These are phyloP conservation scores for Rhizophora apiculata DNA, from an alignment of 345 rosid genomes.

Conservation along the genomic window DNA sequence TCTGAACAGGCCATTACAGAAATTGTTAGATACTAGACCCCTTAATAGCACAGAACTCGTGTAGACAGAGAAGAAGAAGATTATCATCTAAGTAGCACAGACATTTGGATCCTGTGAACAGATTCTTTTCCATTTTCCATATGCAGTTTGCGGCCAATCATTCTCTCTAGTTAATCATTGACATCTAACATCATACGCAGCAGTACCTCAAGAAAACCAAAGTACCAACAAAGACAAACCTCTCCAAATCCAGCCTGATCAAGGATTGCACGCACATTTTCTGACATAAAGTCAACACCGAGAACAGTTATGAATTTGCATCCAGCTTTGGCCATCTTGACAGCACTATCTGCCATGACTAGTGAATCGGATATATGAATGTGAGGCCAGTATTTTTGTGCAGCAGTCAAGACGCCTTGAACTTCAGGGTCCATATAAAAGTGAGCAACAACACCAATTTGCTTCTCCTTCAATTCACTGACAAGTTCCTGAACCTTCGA, in stretches of 20 bases:
- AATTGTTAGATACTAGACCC: not conserved
- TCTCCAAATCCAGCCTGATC: conserved; percentile 88
- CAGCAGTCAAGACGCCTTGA: conserved; percentile 92
- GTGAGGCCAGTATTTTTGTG: conserved; percentile 90
- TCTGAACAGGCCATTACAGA: not conserved
- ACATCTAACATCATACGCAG: not conserved
- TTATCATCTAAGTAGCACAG: too few relatives aligned
- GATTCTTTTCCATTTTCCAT: too few relatives aligned
- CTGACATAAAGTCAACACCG: conserved; percentile 99
- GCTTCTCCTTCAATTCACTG: conserved; percentile 65
- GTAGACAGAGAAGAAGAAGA: too few relatives aligned
- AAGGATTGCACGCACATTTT: conserved; percentile 89
- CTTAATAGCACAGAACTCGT: too few relatives aligned
- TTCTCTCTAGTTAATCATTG: too few relatives aligned
- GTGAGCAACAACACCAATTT: conserved; percentile 89
- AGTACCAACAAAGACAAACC: conserved; percentile 33
- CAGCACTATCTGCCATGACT: conserved; percentile 97
- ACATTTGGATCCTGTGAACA: too few relatives aligned
- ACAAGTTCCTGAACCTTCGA: conserved; percentile 65
- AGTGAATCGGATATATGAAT: conserved; percentile 89
- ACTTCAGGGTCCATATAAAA: conserved; percentile 99
- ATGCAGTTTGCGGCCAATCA: too few relatives aligned
- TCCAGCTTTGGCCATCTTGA: conserved; percentile 89
- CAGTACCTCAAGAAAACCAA: not conserved
- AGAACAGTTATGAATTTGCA: conserved; percentile 80